A percentile compares a stretch with the other conserved stretches of the same genome.
Evolutionary conservation across 768 basidiomycete species (phyloP).

Genomic region (Russula sp.): DNA sequence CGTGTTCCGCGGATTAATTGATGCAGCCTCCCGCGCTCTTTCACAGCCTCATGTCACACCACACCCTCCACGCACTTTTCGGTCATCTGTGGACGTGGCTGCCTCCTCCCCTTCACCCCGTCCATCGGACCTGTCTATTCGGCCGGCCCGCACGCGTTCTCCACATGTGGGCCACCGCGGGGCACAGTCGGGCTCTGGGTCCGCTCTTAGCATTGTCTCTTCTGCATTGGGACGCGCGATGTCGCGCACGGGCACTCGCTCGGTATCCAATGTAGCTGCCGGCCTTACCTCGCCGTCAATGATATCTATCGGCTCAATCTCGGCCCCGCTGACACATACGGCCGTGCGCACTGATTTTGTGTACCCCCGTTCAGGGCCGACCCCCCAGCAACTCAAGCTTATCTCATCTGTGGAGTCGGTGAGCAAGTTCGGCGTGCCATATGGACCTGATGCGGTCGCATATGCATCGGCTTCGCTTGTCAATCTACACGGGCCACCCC

Average conservation of each 20-base stretch:
- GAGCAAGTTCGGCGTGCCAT: conserved; percentile 67
- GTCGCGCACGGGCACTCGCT: conserved; percentile 42
- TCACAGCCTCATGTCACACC: background rate
- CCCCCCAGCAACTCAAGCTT: conserved; percentile 57
- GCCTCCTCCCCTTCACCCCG: conserved; percentile 7
- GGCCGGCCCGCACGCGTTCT: conserved; percentile 16
- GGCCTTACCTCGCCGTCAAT: conserved; percentile 56
- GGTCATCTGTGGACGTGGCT: background rate
- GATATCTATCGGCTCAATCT: conserved; percentile 70
- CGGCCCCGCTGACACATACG: conserved; percentile 71
- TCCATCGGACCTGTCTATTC: conserved; percentile 17
- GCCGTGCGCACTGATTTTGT: conserved; percentile 62
- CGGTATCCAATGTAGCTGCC: conserved; percentile 32
- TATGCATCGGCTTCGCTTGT: conserved; percentile 47
- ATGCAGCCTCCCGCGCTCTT: conserved; percentile 22
- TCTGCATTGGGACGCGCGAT: conserved; percentile 42
- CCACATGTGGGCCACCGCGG: conserved; percentile 28
- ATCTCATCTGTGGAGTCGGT: conserved; percentile 64
- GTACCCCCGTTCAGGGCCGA: conserved; percentile 58
- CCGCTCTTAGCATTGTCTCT: conserved; percentile 29
- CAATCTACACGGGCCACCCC: conserved; percentile 38
- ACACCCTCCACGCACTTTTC: background rate
- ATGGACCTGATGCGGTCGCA: conserved; percentile 66
- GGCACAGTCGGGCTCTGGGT: conserved; percentile 36
- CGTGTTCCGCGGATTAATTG: conserved; percentile 36